phyloP scores from a whole-genome alignment of 129 eudicot genomes.

The Deinandra increscens region DNA sequence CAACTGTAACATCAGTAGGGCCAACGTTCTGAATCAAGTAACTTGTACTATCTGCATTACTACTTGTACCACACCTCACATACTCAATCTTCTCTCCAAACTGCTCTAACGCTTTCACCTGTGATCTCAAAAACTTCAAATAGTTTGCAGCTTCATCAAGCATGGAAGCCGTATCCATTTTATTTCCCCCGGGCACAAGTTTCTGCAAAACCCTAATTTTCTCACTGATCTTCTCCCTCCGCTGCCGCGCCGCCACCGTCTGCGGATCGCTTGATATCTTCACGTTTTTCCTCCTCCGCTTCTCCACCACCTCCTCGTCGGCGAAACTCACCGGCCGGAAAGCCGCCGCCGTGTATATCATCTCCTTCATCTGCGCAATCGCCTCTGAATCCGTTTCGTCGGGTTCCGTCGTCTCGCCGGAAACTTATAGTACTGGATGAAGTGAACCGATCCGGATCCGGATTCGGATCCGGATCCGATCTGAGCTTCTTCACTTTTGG shows the following conservation, averaged over 20 bases:
- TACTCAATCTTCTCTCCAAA: conserved; percentile 41
- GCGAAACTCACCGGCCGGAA: conserved; percentile 87
- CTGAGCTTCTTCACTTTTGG: conserved; percentile 43
- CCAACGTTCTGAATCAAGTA: conserved; percentile 16
- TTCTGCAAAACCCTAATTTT: conserved; percentile 81
- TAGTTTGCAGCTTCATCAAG: conserved; percentile 96
- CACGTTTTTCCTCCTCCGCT: conserved; percentile 80
- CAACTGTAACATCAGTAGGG: conserved; percentile 21
- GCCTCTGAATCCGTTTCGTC: conserved; percentile 86
- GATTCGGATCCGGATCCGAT: conserved; percentile 32
- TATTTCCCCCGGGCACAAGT: conserved; percentile 89
- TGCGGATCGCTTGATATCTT: conserved; percentile 82
- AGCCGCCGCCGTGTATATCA: conserved; percentile 89
- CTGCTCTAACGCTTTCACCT: conserved; percentile 74
- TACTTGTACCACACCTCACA: conserved; percentile 23
- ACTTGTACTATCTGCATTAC: conserved; percentile 19
- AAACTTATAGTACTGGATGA: conserved; percentile 84
- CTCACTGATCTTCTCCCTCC: conserved; percentile 87
- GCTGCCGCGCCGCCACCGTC: conserved; percentile 92
- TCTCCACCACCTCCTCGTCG: conserved; percentile 48
- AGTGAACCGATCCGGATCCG: conserved; percentile 31
- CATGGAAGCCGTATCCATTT: conserved; percentile 98
- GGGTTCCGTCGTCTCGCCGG: conserved; percentile 44
- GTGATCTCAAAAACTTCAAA: conserved; percentile 78
- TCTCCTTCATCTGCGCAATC: conserved; percentile 94